Evolutionary conservation across 139 green algal genomes (phyloP).

Genomic region (Pseudopediastrum boryanum): DNA sequence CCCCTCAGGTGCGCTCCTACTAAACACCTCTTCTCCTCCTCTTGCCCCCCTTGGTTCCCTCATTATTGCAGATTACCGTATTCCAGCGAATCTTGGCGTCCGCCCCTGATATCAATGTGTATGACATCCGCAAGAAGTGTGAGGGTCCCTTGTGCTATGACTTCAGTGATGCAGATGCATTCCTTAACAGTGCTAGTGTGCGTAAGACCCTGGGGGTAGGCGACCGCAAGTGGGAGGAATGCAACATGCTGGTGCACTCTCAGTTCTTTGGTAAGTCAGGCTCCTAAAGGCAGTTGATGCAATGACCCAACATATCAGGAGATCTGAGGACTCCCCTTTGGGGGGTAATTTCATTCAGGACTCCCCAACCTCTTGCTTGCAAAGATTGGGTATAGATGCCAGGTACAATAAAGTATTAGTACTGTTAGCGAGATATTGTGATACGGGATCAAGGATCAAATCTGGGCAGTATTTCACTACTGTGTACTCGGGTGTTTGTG

Average conservation of each 20-base stretch:
- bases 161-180: constrained; percentile 61
- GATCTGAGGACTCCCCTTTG: no score
- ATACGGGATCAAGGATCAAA: no score
- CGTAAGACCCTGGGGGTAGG: constrained; percentile 70
- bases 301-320: no score
- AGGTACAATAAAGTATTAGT: no score
- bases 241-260: constrained; percentile 69
- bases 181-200: constrained; percentile 65
- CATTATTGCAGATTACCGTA: constrained; percentile 24
- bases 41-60: not conserved
- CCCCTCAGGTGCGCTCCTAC: no score
- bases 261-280: constrained; percentile 62
- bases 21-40: constrained; percentile 47
- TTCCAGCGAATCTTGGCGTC: constrained; percentile 54
- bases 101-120: constrained; percentile 75
- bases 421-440: no score
- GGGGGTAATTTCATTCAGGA: no score
- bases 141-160: constrained; percentile 87
- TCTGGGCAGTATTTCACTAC: no score
- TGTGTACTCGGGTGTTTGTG: no score
- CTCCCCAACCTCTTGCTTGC: no score
- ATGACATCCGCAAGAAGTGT: constrained; percentile 89
- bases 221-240: constrained; percentile 65
- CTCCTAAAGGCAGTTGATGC: no score
- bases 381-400: no score